phyloP scores from a whole-genome alignment of 768 basidiomycete species.

The Collybia nuda region DNA sequence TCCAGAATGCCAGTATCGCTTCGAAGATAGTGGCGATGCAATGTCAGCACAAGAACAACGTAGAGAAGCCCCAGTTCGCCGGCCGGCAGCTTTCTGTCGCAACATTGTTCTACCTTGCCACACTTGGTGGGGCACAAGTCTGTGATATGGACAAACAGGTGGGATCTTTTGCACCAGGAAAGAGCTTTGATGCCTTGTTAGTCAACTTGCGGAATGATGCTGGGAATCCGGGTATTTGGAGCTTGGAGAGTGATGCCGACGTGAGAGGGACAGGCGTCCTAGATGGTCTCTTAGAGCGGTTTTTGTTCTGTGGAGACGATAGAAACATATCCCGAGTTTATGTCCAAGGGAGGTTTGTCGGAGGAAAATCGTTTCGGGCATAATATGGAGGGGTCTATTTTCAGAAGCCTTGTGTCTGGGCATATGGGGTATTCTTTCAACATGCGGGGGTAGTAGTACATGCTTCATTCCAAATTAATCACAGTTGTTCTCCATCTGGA shows the following conservation, averaged over 20 bases:
- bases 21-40: conserved; percentile 74
- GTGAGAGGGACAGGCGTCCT: conserved; percentile 22
- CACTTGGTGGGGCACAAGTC: conserved; percentile 85
- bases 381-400: background rate
- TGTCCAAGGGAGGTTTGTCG: conserved; percentile 79
- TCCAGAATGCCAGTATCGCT: conserved; percentile 76
- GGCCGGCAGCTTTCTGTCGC: conserved; percentile 69
- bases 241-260: conserved; percentile 31
- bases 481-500: background rate
- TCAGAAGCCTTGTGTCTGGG: background rate
- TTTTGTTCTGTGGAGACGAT: conserved; percentile 86
- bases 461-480: background rate
- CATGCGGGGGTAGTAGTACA: too few relatives aligned
- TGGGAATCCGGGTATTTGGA: conserved; percentile 61
- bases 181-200: conserved; percentile 87
- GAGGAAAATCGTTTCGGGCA: conserved; percentile 49
- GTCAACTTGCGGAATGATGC: conserved; percentile 55
- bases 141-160: conserved; percentile 67
- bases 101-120: conserved; percentile 86
- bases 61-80: conserved; percentile 33
- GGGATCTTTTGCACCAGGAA: conserved; percentile 79
- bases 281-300: conserved; percentile 69
- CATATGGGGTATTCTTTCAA: too few relatives aligned
- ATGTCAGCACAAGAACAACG: background rate
- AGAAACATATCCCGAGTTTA: conserved; percentile 81